Evolutionary conservation across 225 moss, liverwort and hornwort genomes (phyloP).

Genomic region (Polytrichum commune): DNA sequence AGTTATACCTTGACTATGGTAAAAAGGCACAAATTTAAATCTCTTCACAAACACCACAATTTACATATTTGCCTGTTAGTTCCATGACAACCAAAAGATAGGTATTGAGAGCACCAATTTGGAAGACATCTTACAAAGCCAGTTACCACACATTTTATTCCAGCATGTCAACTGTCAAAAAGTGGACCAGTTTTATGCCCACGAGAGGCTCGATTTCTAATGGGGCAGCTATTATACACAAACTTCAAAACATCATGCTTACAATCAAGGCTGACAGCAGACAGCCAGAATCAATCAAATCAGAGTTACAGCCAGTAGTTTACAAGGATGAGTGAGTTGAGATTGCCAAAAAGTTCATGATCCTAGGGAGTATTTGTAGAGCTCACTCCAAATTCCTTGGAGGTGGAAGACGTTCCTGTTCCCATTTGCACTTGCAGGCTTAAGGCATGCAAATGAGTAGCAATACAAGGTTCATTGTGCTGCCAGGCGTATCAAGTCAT

Average conservation of each 20-base stretch:
- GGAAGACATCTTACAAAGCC: too few species aligned
- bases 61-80: too few species aligned
- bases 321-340: neutral
- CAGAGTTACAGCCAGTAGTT: neutral
- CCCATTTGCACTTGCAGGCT: conserved; percentile 7
- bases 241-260: neutral
- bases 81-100: too few species aligned
- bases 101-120: too few species aligned
- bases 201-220: too few species aligned
- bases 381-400: conserved; percentile 15
- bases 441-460: conserved; percentile 1
- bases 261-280: conserved; percentile 1
- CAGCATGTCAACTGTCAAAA: too few species aligned
- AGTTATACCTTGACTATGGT: too few species aligned
- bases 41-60: too few species aligned
- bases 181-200: too few species aligned
- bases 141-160: too few species aligned
- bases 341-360: neutral
- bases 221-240: conserved; percentile 2
- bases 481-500: conserved; percentile 55
- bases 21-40: too few species aligned
- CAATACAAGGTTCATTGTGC: conserved; percentile 33
- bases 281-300: neutral
- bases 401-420: conserved; percentile 2
- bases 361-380: neutral